Evolutionary conservation across 768 basidiomycete species (phyloP).

Genomic region (Termitomyces sp.): DNA sequence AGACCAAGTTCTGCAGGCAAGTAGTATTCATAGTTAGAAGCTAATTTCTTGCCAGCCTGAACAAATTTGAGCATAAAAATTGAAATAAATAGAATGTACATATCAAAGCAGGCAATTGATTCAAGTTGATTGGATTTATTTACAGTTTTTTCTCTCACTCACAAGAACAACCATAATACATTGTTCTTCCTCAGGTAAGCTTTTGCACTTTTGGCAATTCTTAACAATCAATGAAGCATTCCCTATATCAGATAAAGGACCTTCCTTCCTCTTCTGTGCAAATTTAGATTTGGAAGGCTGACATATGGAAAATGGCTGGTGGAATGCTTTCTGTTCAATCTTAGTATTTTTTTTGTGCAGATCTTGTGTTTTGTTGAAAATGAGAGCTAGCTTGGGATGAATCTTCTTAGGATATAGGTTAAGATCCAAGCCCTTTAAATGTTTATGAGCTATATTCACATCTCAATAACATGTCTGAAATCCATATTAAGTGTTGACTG

Average conservation of each 20-base stretch:
- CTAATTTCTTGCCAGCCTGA: background rate
- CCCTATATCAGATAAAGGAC: background rate
- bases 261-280: background rate
- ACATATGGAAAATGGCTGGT: background rate
- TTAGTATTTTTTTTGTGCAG: background rate
- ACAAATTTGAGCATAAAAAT: background rate
- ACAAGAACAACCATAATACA: background rate
- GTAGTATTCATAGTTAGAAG: background rate
- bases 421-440: background rate
- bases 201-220: background rate
- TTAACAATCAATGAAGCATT: background rate
- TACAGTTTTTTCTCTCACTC: background rate
- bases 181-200: background rate
- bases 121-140: background rate
- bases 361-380: background rate
- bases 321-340: background rate
- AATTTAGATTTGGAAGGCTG: background rate
- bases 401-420: background rate
- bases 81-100: background rate
- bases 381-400: background rate
- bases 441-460: background rate
- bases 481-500: too few relatives aligned
- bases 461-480: background rate
- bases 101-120: background rate
- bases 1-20: slow-evolving; percentile 1